phyloP scores from a whole-genome alignment of 345 rosid species.

The Eucalyptus pumila region DNA sequence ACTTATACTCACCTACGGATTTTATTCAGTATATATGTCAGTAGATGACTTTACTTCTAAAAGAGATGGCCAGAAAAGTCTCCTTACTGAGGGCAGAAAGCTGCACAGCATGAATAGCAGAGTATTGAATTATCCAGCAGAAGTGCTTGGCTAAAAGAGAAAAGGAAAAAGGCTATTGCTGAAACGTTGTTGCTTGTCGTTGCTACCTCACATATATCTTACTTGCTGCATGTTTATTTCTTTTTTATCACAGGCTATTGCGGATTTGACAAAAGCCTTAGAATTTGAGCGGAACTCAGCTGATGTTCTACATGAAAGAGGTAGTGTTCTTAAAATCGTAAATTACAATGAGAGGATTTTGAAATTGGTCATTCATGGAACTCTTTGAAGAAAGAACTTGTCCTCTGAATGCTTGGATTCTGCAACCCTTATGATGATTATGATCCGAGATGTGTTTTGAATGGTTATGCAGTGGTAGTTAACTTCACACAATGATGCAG shows the following conservation, averaged over 20 bases:
- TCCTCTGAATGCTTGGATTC: neutral
- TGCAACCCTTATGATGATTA: neutral
- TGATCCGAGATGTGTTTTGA: neutral
- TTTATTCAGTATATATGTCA: neutral
- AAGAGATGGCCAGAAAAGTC: neutral
- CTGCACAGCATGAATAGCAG: neutral
- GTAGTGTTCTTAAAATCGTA: constrained; percentile 19
- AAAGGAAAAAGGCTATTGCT: neutral
- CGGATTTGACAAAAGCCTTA: constrained; percentile 83
- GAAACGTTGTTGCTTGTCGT: neutral
- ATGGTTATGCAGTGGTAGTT: neutral
- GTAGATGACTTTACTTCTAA: neutral
- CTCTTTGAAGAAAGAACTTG: neutral
- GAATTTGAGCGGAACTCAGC: constrained; percentile 80
- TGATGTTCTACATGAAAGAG: constrained; percentile 92
- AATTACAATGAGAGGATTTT: neutral
- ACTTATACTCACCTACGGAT: neutral
- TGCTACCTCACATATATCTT: neutral
- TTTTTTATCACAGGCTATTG: constrained; percentile 60
- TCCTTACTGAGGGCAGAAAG: neutral
- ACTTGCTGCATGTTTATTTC: neutral
- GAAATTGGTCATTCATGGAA: neutral
- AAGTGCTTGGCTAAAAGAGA: neutral
- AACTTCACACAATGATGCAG: neutral
- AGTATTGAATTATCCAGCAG: neutral